Evolutionary conservation across 495 filamentous ascomycete species (phyloP).

Genomic region (Lasiosphaeriaceae sp.): DNA sequence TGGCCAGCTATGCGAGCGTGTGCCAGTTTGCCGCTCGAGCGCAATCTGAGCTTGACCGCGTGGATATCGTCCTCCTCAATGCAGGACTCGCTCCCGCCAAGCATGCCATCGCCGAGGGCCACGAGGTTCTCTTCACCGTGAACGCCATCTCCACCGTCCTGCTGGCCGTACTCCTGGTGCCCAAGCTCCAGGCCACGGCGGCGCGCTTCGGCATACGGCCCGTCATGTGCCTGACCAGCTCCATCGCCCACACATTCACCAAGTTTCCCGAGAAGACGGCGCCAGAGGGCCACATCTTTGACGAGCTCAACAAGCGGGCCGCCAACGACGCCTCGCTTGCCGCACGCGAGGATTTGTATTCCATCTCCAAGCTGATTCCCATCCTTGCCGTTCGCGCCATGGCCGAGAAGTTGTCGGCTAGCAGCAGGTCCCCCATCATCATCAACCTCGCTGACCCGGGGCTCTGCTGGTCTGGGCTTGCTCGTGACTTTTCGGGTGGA

Average conservation of each 20-base stretch:
- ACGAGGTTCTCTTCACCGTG: conserved; percentile 47
- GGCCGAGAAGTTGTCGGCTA: conserved; percentile 5
- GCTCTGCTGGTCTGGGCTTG: conserved; percentile 7
- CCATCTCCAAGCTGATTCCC: conserved; percentile 40
- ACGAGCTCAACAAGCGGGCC: neutral
- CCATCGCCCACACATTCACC: conserved; percentile 7
- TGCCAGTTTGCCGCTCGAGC: conserved; percentile 21
- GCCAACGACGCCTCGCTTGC: neutral
- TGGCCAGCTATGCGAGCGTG: conserved; percentile 30
- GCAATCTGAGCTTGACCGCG: conserved; percentile 23
- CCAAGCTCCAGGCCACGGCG: conserved; percentile 33
- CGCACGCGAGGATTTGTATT: conserved; percentile 24
- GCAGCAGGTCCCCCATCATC: neutral
- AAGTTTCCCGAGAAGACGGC: neutral
- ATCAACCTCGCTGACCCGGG: conserved; percentile 13
- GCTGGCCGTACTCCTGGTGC: conserved; percentile 42
- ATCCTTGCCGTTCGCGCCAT: conserved; percentile 37
- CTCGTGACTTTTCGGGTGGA: neutral
- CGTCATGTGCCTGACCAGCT: conserved; percentile 28
- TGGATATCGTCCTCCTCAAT: conserved; percentile 46
- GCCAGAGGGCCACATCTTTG: conserved; percentile 6
- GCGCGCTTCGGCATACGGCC: conserved; percentile 15
- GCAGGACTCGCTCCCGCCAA: conserved; percentile 29
- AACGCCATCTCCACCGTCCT: conserved; percentile 51
- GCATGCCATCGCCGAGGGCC: conserved; percentile 26